Conservation (phyloP, 495 filamentous ascomycete species). For the Lindgomyces ingoldianus region DNA sequence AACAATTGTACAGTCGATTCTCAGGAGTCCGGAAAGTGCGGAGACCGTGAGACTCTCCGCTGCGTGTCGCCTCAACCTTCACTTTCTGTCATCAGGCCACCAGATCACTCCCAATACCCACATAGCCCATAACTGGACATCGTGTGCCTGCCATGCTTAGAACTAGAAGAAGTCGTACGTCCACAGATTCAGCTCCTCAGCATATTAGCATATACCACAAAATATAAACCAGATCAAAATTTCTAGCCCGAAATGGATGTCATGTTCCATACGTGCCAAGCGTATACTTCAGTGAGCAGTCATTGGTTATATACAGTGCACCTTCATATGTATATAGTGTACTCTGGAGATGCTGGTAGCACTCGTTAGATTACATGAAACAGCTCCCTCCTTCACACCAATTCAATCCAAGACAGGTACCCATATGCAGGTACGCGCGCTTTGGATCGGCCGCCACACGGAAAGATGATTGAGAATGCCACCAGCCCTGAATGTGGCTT, state of each 20-base stretch:
- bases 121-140: no score
- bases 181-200: no score
- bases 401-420: conserved; percentile 10
- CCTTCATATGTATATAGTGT: no score
- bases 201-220: no score
- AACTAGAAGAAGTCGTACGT: no score
- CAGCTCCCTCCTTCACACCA: no score
- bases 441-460: background rate
- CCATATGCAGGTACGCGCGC: conserved; percentile 35
- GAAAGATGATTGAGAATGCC: background rate
- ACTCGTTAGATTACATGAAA: no score
- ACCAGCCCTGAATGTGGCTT: conserved; percentile 14
- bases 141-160: background rate
- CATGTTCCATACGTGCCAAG: no score
- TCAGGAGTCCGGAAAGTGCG: conserved; percentile 14
- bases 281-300: background rate
- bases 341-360: no score
- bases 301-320: background rate
- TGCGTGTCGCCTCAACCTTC: background rate
- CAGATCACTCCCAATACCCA: background rate
- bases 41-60: conserved; percentile 1
- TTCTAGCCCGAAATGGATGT: no score
- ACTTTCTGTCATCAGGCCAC: conserved; percentile 6
- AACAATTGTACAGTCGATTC: background rate
- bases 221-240: no score